Percentiles rank a stretch among this genome's conserved stretches.
Conservation (phyloP, 352 stramenopile genomes). For the Phytophthora pisi region DNA sequence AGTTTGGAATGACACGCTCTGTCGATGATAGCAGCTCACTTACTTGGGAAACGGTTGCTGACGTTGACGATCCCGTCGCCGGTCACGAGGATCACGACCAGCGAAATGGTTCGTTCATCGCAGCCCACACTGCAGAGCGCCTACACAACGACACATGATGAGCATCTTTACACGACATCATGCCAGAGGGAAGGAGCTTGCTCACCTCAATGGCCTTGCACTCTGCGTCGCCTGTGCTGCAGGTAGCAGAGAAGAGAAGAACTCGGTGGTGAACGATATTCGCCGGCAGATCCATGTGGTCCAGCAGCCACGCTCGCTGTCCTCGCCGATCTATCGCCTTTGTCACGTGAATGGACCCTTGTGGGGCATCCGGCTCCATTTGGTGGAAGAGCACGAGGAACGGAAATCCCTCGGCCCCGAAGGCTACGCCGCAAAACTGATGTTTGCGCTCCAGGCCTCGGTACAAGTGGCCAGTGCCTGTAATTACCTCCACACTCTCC, state of each 20-base stretch:
- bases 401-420: constrained; percentile 47
- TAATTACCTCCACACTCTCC: constrained; percentile 40
- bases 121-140: constrained; percentile 39
- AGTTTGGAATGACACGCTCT: too few relatives aligned
- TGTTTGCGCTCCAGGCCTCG: constrained; percentile 30
- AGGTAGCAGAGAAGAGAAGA: constrained; percentile 45
- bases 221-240: constrained; percentile 29
- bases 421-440: constrained; percentile 44
- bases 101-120: constrained; percentile 39
- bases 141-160: constrained; percentile 10
- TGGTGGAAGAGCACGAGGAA: constrained; percentile 57
- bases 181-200: background rate
- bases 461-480: constrained; percentile 39
- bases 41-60: constrained; percentile 48
- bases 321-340: constrained; percentile 14
- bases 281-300: constrained; percentile 40
- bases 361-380: constrained; percentile 47
- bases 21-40: background rate
- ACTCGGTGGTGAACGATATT: constrained; percentile 43
- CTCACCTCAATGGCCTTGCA: constrained; percentile 46
- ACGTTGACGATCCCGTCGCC: constrained; percentile 38
- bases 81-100: constrained; percentile 46
- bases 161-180: background rate
- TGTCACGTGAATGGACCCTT: constrained; percentile 43
- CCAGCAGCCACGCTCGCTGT: constrained; percentile 24